Base-by-base conservation (phyloP, 2,329 filamentous ascomycete species). In the Neofusicoccum ribis region DNA sequence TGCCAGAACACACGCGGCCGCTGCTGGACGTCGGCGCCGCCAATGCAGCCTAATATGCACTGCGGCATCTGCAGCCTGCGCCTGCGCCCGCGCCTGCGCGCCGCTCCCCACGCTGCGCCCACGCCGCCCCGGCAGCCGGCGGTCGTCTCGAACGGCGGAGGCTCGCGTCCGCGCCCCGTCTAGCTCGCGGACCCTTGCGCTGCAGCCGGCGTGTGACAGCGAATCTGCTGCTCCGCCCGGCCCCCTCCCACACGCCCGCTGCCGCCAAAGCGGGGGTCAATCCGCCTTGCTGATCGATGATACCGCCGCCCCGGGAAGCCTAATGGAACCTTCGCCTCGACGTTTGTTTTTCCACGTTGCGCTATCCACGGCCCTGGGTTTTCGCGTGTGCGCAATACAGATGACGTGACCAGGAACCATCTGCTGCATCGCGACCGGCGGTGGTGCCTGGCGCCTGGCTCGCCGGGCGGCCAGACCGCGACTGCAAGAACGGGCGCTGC, bases 291-390 rank as follows among this genome's bases (percentile, higher is more conserved):
- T 60, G 56, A 60, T 60, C 56, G 54, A 56, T 59, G 39, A 60
- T 60, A 47, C 56, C 56, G 56, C 56, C 56, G 31, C 43, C 56
- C 56, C 56, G 56, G 56, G 56, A 59, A 60, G 56, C 41, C 56
- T 60, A 60, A 46, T 47, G 43, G 52, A 59, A 59, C 54, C 54
- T 36, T n/a, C 20, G 41, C 43, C 41, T 47, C 56, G 56, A 60
- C 56, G 56, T 60, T 60, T 60, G 56, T 60, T 60, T 44, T 46
- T 37, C 41, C 56, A 60, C 56, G 56, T 60, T 60, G 56, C 56
- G 56, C 56, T 41, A 60, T 46, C 56, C 56, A 60, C 56, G 56
- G 56, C 37, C 56, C 56, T 60, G 56, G 56, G 56, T 47, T 59
- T 43, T 31, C 56, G 54, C 39, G 52, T 31, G 52, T 58, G 52